Percentiles rank a stretch among this genome's conserved stretches.
Evolutionary conservation across 1,284 basidiomycete genomes (phyloP).

Genomic region (Irpex rosettiformis): DNA sequence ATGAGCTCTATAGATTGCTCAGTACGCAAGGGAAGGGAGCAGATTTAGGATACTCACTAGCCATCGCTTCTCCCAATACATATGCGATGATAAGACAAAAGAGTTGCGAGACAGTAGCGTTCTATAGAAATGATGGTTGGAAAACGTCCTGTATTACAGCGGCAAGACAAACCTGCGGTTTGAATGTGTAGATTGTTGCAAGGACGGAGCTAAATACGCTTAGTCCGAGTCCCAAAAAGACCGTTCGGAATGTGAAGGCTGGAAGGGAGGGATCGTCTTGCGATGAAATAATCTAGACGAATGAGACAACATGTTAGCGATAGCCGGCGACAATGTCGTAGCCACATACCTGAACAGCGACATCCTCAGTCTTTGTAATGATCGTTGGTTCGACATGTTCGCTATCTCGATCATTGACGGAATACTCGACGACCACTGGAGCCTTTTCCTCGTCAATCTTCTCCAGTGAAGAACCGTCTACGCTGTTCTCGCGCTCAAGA

Average conservation of each 20-base stretch:
- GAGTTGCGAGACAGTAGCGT: constrained; percentile 53
- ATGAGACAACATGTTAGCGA: neutral
- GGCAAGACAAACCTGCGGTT: constrained; percentile 35
- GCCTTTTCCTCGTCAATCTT: constrained; percentile 23
- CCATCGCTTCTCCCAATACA: constrained; percentile 53
- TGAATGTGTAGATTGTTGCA: constrained; percentile 62
- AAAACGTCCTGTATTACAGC: neutral
- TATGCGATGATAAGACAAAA: constrained; percentile 59
- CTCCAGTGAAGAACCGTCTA: constrained; percentile 12
- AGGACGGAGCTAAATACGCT: constrained; percentile 58
- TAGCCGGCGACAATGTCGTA: neutral
- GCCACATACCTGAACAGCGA: constrained; percentile 37
- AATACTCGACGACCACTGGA: constrained; percentile 15
- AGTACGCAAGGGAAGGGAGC: constrained; percentile 11
- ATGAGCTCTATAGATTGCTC: constrained; percentile 34
- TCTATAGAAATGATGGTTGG: constrained; percentile 28
- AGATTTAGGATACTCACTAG: constrained; percentile 26
- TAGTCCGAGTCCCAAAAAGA: constrained; percentile 58
- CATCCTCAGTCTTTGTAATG: constrained; percentile 43
- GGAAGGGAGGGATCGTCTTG: constrained; percentile 55
- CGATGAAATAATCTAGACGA: constrained; percentile 41
- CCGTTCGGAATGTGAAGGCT: constrained; percentile 54
- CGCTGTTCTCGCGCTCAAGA: constrained; percentile 10
- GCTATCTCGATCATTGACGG: constrained; percentile 19
- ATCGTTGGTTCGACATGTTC: constrained; percentile 16